These are phyloP conservation scores for Suillus placidus DNA, from an alignment of 768 basidiomycete genomes.

Conservation along the genomic window DNA sequence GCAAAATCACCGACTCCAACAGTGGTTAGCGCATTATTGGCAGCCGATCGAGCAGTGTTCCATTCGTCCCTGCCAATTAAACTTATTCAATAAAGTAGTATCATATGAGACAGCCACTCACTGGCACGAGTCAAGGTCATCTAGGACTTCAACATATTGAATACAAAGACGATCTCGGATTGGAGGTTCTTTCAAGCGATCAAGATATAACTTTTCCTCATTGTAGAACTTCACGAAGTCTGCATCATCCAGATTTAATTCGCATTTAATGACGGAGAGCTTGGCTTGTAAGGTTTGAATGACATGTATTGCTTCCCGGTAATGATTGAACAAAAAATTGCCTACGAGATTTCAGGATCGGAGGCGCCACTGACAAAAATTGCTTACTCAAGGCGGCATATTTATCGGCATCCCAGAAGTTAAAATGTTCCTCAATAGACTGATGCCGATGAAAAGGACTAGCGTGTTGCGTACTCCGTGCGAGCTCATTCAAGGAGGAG, in stretches of 20 bases:
- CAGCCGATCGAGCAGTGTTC: slow-evolving; percentile 1
- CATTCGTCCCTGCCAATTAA: neutral
- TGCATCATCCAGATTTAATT: neutral
- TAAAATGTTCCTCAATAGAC: slow-evolving; percentile 24
- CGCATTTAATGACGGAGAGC: neutral
- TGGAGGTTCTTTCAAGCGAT: neutral
- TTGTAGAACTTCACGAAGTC: neutral
- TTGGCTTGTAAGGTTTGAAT: neutral
- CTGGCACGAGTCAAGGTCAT: neutral
- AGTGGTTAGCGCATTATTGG: slow-evolving; percentile 1
- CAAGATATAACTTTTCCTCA: neutral
- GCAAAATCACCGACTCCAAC: neutral
- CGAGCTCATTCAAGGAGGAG: slow-evolving; percentile 11
- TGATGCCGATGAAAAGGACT: slow-evolving; percentile 7
- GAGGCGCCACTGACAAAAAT: neutral
- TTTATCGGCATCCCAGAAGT: slow-evolving; percentile 25
- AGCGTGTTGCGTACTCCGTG: slow-evolving; percentile 4
- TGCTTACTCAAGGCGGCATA: slow-evolving; percentile 23
- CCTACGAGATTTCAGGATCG: neutral
- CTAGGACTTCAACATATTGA: slow-evolving; percentile 4
- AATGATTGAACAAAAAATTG: slow-evolving; percentile 11
- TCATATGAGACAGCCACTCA: neutral
- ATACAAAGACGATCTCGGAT: neutral
- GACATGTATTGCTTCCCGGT: slow-evolving; percentile 1
- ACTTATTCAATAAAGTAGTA: neutral